Evolutionary conservation across 2,329 filamentous ascomycete genomes (phyloP).

Genomic region (Alternaria triticimaculans): DNA sequence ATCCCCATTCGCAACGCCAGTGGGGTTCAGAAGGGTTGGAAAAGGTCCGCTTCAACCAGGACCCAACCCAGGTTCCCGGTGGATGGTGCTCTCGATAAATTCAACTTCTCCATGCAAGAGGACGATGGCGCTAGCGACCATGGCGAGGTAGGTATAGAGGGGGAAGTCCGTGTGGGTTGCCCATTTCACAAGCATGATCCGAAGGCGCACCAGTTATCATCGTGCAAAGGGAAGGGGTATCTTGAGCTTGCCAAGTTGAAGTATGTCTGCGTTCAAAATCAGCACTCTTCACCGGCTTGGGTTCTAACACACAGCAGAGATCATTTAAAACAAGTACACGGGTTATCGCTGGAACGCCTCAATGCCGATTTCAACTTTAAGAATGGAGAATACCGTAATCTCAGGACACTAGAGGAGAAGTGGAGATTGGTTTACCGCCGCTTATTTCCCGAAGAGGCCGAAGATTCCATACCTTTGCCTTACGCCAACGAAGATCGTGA

Average conservation of each 20-base stretch:
- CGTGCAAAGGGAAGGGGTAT: slow-evolving; percentile 4
- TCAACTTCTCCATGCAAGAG: background rate
- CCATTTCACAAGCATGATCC: background rate
- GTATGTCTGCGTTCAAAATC: background rate
- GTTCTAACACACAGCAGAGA: background rate
- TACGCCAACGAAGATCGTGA: background rate
- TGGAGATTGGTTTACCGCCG: background rate
- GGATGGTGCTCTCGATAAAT: background rate
- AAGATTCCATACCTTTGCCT: background rate
- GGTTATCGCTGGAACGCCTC: background rate
- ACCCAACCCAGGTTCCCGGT: background rate
- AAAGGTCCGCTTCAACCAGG: background rate
- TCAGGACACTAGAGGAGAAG: background rate
- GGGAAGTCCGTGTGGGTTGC: background rate
- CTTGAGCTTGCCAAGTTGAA: slow-evolving; percentile 10
- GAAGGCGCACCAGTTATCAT: background rate
- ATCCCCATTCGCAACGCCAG: background rate
- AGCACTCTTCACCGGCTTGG: background rate
- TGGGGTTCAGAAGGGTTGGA: background rate
- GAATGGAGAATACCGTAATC: rapidly evolving
- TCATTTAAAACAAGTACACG: slow-evolving; percentile 6
- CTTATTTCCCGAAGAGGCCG: background rate
- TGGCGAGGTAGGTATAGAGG: background rate
- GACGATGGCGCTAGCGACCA: background rate
- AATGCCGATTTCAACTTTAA: background rate